Base-by-base conservation (phyloP, 192 early-diverging fungal genomes). In the Entomortierella beljakovae region DNA sequence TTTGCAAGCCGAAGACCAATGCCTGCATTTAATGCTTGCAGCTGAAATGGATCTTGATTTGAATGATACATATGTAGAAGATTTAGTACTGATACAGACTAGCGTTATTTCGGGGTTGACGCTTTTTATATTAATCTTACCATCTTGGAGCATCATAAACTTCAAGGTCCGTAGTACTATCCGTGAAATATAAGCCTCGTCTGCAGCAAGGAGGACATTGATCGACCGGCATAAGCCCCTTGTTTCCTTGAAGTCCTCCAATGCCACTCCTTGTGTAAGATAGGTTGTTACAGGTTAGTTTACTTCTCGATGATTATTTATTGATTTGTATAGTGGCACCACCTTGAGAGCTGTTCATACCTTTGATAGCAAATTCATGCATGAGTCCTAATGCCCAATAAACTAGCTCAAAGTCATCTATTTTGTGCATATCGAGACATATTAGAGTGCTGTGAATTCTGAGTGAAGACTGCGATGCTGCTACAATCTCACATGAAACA, bases 331-430 rank as follows among this genome's bases (percentile, higher is more conserved):
- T n/a, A 15, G 37, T 54, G n/a, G 66, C 1, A 33, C 23, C 22
- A 10, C 54, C 22, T 51, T 43, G 23, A 6, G 38, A 31, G 23
- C 16, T 25, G 20, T n/a, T 38, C 33, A 23, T 73, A 87, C 87
- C 88, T 81, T 88, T 89, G 40, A 88, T 69, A 2, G 87, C 88
- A 84, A 87, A 94, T 70, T 95, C 94, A 71, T 94, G 92, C 79
- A 94, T 88, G 2, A 95, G 70, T 46, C 91, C 91, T 1, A 92
- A 77, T 11, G 93, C 85, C 94, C 94, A 95, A 54, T 89, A 92
- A 7, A 90, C 90, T 2, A 95, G 83, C 56, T 95, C 93, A 46
- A 84, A 80, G 81, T 95, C 94, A 35, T 94, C 92, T 89, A 64
- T 31, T 40, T 16, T n/a, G n/a, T n/a, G n/a, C n/a, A n/a, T n/a